Conservation (phyloP, 805 yeast genomes). For the Ogataea angusta region DNA sequence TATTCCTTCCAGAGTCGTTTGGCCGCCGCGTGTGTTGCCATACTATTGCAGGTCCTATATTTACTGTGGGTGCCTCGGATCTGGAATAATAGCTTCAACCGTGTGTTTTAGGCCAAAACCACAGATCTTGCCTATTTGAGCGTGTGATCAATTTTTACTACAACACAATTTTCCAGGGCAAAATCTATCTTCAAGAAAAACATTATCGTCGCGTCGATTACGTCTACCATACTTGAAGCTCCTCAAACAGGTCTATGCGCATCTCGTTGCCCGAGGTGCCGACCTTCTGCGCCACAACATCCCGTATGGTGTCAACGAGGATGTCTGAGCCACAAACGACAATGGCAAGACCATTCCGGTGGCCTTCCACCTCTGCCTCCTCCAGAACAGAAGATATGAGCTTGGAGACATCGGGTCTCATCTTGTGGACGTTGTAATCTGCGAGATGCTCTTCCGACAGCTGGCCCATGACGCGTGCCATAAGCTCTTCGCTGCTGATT, state of each 20-base stretch:
- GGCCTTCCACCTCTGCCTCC: constrained; percentile 16
- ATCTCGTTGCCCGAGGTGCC: constrained; percentile 24
- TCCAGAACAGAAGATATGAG: constrained; percentile 23
- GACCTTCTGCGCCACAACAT: constrained; percentile 32
- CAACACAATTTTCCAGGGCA: constrained; percentile 10
- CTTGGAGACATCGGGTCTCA: constrained; percentile 14
- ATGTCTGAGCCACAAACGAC: constrained; percentile 54
- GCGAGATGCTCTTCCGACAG: constrained; percentile 31
- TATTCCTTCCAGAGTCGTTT: constrained; percentile 83
- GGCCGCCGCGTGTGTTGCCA: constrained; percentile 56
- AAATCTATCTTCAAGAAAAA: background rate
- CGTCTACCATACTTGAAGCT: constrained; percentile 53
- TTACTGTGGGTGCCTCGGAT: background rate
- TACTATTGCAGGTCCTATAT: background rate
- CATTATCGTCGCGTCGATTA: constrained; percentile 10
- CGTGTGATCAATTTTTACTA: constrained; percentile 12
- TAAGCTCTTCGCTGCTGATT: constrained; percentile 6
- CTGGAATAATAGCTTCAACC: constrained; percentile 2
- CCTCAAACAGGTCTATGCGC: constrained; percentile 55
- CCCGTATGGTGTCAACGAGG: constrained; percentile 53
- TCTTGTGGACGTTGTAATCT: constrained; percentile 31
- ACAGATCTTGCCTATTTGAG: constrained; percentile 10
- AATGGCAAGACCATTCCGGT: constrained; percentile 41
- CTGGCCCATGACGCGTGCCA: constrained; percentile 33
- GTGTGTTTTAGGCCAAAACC: constrained; percentile 1